Percentiles rank a stretch among this genome's conserved stretches.
Evolutionary conservation across 140 eudicot species (phyloP).

Genomic region (Senecio squalidus): DNA sequence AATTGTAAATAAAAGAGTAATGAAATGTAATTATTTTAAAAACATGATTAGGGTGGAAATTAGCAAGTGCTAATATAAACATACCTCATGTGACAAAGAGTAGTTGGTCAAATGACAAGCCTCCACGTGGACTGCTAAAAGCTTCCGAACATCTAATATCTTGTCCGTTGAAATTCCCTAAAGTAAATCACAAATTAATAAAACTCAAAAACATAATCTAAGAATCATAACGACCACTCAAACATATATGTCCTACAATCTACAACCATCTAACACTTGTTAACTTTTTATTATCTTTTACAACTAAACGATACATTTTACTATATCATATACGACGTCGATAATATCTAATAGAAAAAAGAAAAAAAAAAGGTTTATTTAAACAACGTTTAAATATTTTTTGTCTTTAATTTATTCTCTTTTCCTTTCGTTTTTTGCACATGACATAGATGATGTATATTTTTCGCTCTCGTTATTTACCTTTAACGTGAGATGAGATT

Average conservation of each 20-base stretch:
- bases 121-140: conserved; percentile 67
- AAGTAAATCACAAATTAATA: background rate
- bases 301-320: no score
- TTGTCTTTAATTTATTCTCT: no score
- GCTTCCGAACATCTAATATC: conserved; percentile 75
- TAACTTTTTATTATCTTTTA: background rate
- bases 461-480: no score
- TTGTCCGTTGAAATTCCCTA: conserved; percentile 92
- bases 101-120: conserved; percentile 84
- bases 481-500: conserved; percentile 65
- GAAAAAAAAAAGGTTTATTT: no score
- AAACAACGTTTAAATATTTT: no score
- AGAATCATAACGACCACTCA: background rate
- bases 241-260: background rate
- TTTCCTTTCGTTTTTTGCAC: no score
- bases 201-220: background rate
- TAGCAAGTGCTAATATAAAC: background rate
- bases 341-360: no score
- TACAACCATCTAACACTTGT: background rate
- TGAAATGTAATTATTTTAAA: no score
- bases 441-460: no score
- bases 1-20: no score
- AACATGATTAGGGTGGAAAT: background rate
- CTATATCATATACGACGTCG: no score
- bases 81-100: conserved; percentile 82